Evolutionary conservation across 805 yeast genomes (phyloP).

Genomic region (Saccharomycopsis selenospora): DNA sequence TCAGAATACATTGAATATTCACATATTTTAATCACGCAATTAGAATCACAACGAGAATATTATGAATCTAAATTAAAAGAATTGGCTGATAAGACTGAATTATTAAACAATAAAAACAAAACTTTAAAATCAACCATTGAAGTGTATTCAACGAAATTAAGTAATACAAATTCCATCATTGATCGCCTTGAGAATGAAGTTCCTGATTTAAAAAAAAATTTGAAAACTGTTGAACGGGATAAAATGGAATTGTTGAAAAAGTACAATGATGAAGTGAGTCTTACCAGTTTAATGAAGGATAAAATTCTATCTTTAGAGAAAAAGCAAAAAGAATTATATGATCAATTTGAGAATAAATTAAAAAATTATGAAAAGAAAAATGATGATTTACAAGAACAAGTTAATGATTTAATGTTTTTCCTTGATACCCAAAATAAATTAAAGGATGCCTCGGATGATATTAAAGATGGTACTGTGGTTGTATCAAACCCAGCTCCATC

Average conservation of each 20-base stretch:
- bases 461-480: slow-evolving; percentile 61
- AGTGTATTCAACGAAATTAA: slow-evolving; percentile 21
- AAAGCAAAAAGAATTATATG: slow-evolving; percentile 20
- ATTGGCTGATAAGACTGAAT: slow-evolving; percentile 25
- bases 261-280: slow-evolving; percentile 40
- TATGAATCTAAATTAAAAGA: slow-evolving; percentile 49
- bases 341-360: slow-evolving; percentile 16
- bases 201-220: slow-evolving; percentile 4
- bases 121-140: slow-evolving; percentile 20
- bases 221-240: background rate
- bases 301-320: slow-evolving; percentile 33
- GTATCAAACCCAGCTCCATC: slow-evolving; percentile 25
- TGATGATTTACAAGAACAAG: slow-evolving; percentile 51
- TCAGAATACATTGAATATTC: slow-evolving; percentile 74
- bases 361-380: slow-evolving; percentile 33
- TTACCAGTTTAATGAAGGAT: slow-evolving; percentile 36
- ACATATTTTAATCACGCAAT: slow-evolving; percentile 65
- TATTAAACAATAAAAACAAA: slow-evolving; percentile 23
- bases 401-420: slow-evolving; percentile 72
- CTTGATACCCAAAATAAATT: slow-evolving; percentile 68
- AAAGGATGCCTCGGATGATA: slow-evolving; percentile 63
- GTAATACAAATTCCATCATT: slow-evolving; percentile 16
- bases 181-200: slow-evolving; percentile 3
- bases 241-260: slow-evolving; percentile 19
- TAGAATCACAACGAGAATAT: slow-evolving; percentile 80